These are phyloP conservation scores for Alnus rubra DNA, from an alignment of 306 rosid species.

Conservation along the genomic window DNA sequence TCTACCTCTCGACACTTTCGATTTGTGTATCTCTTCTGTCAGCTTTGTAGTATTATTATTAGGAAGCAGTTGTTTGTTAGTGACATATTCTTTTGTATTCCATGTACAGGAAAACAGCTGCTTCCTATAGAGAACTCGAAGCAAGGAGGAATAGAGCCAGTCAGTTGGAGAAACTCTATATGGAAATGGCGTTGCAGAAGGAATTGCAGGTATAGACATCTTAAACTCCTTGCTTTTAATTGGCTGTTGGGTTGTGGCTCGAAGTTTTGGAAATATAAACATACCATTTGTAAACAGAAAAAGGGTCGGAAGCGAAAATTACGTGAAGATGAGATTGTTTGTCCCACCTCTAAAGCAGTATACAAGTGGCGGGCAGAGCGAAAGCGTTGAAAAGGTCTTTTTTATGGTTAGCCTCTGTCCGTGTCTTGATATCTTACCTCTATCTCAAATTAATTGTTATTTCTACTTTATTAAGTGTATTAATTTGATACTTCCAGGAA, in stretches of 20 bases:
- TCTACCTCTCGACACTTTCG: too few relatives aligned
- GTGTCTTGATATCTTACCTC: not conserved
- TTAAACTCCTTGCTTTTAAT: not conserved
- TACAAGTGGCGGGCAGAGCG: slow-evolving; percentile 84
- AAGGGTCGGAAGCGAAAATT: slow-evolving; percentile 77
- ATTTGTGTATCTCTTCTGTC: too few relatives aligned
- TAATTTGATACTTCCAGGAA: not conserved
- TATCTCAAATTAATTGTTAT: not conserved
- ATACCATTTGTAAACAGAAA: slow-evolving; percentile 35
- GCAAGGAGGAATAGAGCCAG: slow-evolving; percentile 61
- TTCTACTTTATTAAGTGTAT: not conserved
- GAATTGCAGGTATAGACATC: slow-evolving; percentile 1
- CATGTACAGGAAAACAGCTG: slow-evolving; percentile 50
- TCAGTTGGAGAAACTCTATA: slow-evolving; percentile 64
- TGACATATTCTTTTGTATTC: too few relatives aligned
- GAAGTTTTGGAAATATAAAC: slow-evolving; percentile 13
- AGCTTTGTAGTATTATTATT: too few relatives aligned
- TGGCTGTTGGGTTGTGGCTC: not conserved
- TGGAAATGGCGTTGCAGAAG: slow-evolving; percentile 47
- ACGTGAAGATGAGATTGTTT: slow-evolving; percentile 66
- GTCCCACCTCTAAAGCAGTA: slow-evolving; percentile 57
- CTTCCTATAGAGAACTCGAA: slow-evolving; percentile 60
- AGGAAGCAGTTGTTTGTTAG: too few relatives aligned
- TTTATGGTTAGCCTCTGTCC: not conserved
- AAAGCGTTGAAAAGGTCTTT: slow-evolving; percentile 43